Conservation (phyloP, 2,329 filamentous ascomycete species). For the Pseudocercospora cruenta region DNA sequence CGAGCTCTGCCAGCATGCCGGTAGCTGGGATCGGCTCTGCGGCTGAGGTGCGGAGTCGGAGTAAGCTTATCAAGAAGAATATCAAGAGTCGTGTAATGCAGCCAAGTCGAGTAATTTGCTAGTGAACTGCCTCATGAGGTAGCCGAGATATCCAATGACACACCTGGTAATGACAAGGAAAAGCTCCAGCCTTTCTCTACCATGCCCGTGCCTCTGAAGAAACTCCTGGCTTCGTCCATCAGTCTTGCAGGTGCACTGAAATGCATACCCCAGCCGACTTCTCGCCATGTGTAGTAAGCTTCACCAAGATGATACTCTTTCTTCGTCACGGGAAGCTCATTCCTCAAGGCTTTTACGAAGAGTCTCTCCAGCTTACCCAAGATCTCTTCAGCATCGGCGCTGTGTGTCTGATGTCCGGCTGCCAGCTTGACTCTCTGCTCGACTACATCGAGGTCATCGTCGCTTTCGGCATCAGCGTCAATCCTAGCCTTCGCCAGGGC, state of each 20-base stretch:
- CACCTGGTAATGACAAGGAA: neutral
- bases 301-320: constrained; percentile 38
- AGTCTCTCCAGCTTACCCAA: constrained; percentile 41
- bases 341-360: constrained; percentile 40
- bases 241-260: constrained; percentile 43
- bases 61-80: neutral
- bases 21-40: neutral
- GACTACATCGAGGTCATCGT: constrained; percentile 31
- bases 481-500: constrained; percentile 25
- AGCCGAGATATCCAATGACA: neutral
- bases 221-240: constrained; percentile 36
- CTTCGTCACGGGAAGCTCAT: constrained; percentile 40
- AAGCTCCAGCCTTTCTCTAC: constrained; percentile 1
- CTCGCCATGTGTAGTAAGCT: constrained; percentile 43
- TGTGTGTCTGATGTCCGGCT: constrained; percentile 45
- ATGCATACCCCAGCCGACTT: constrained; percentile 39
- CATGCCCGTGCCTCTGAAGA: constrained; percentile 24
- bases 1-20: neutral
- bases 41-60: constrained; percentile 1
- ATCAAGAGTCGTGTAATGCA: too few relatives aligned
- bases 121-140: neutral
- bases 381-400: constrained; percentile 43
- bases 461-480: constrained; percentile 22
- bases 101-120: neutral
- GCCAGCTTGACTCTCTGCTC: constrained; percentile 29